Percentiles rank a stretch among this genome's conserved stretches.
phyloP scores from a whole-genome alignment of 164 flowering plant species.

The Kalanchoe fedtschenkoi region DNA sequence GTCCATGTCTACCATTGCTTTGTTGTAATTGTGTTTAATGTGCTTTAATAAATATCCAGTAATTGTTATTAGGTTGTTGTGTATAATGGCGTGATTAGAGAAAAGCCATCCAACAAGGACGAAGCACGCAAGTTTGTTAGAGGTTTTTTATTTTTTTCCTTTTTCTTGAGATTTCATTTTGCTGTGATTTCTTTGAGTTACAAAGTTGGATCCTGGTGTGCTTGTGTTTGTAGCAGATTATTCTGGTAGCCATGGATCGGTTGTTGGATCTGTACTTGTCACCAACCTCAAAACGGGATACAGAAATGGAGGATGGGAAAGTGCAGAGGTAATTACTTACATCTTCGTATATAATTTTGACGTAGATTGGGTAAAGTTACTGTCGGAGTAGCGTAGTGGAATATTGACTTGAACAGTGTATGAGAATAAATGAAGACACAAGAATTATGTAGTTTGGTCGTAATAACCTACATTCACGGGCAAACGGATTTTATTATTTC shows the following conservation, averaged over 20 bases:
- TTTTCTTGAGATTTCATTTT: not conserved
- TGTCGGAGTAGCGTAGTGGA: too few species aligned
- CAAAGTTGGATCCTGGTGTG: not conserved
- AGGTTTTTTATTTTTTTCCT: slow-evolving; percentile 18
- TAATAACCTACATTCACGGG: too few species aligned
- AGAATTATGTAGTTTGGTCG: too few species aligned
- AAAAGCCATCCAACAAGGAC: slow-evolving; percentile 35
- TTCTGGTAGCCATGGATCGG: slow-evolving; percentile 34
- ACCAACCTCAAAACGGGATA: slow-evolving; percentile 32
- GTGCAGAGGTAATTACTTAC: slow-evolving; percentile 30
- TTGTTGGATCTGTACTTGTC: slow-evolving; percentile 35
- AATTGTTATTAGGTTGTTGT: slow-evolving; percentile 32
- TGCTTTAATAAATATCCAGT: not conserved
- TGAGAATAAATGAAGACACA: too few species aligned
- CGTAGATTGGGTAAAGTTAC: too few species aligned
- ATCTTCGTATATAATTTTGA: not conserved
- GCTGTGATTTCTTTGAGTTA: not conserved
- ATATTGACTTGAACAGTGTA: too few species aligned
- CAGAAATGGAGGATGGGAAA: slow-evolving; percentile 33
- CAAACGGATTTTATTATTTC: too few species aligned
- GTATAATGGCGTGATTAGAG: slow-evolving; percentile 29
- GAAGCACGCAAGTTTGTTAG: slow-evolving; percentile 35
- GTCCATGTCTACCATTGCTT: not conserved
- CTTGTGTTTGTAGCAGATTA: slow-evolving; percentile 23
- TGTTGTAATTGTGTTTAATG: not conserved